Evolutionary conservation across 2,329 filamentous ascomycete species (phyloP), one percentile per base, ranked within the genome.

Genomic region (Aulographum hederae): DNA sequence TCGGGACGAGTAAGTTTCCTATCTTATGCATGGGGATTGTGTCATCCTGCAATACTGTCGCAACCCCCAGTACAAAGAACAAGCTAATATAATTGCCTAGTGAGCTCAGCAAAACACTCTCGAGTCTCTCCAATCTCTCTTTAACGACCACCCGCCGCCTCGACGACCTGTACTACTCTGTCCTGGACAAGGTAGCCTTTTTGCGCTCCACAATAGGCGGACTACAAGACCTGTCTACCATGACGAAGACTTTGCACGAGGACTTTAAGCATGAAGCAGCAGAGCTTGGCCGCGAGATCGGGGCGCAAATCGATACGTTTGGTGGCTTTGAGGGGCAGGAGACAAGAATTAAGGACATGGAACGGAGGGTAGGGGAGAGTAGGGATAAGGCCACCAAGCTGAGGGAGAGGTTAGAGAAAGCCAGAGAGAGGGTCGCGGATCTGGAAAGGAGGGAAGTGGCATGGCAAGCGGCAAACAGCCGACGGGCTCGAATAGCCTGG

Each of bases 121-220:
- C 56, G 32, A 41, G 39, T 30, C 58, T 84, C 8, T 64, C 63
- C 41, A 55, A 63, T 19, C 63, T 73, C 47, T 76, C 76, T 15
- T 62, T 69, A 34, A 53, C 61, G 15, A 69, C 73, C 16, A 78
- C 73, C 12, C 62, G 65, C 37, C 66, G 66, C 20, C 66, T 86
- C 26, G 78, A 85, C 47, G 69, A 77, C 36, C 74, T 74, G 3
- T 85, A 84, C 53, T 78, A 78, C 39, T 67, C 69, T 0, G 66
- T 84, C 6, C 59, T 82, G 18, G 73, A 80, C 46, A 79, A 76
- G 45, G 62, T 78, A 30, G 65, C 64, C 31, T 51, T 62, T 1
- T 57, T 85, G 23, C 73, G 75, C 33, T 65, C 60, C 40, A 80
- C 72, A 1, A 66, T 84, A 25, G 50, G 59, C 4, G 65, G 65